Base-by-base conservation (phyloP, 1,284 basidiomycete genomes). In the Boletellus deceptivus region DNA sequence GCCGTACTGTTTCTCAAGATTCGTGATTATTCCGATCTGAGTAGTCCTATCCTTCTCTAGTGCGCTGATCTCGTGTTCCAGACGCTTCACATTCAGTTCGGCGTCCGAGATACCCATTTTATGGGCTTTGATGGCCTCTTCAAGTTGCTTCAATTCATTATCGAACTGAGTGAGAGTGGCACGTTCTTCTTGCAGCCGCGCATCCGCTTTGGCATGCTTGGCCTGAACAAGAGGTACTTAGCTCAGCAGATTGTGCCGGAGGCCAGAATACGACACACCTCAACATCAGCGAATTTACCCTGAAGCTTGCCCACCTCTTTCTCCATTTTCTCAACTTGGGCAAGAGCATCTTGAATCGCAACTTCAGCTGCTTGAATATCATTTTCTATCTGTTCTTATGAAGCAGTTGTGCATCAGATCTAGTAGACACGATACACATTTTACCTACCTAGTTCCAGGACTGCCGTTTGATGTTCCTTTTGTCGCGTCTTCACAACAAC, bases 101-200 rank as follows among this genome's bases (percentile, higher is more conserved):
- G 79, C 79, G 52, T 96, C 83, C 2, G 78, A 71, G 17, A 92
- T 83, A 3, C 81, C 81, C 52, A 83, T 78, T 70, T 91, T 91
- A 73, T 93, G 93, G 54, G 76, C 80, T 69, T 91, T 91, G 68
- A 95, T 86, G 34, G 83, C 84, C 4, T 76, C 74, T 41, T 95
- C 91, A 7, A 99, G 83, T 44, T 86, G 85, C 50, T 86, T 82
- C 47, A 98, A 73, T 70, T 98, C 93, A 43, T 84, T 82, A 63
- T 97, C 92, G 68, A 95, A 99, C 4, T 88, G 84, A 9, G 83
- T 85, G 13, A 98, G 78, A 7, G 91, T 88, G 2, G 91, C 91
- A 6, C 86, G 84, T 68, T 98, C 95, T 55, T 90, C 84, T 54
- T 83, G 78, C 16, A 98, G 80, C 60, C 83, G 86, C 6, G 72